Base-by-base conservation (phyloP, 345 rosid species). In the Corymbia maculata region DNA sequence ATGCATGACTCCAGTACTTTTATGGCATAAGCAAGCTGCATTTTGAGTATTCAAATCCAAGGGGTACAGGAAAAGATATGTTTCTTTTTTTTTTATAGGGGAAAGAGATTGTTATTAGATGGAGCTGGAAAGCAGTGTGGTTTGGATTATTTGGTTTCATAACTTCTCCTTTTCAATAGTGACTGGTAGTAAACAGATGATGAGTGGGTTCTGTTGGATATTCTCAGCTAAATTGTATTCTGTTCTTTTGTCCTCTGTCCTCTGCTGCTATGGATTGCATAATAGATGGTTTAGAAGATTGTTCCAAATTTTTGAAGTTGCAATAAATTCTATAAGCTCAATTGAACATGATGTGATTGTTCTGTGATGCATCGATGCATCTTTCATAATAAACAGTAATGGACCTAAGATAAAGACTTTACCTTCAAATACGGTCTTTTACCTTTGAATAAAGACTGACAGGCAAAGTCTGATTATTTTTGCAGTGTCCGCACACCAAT, bases 401-500 rank as follows among this genome's bases (percentile, higher is more conserved):
- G 2, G 45, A 45, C 80, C 80, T 70, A 32, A 70, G 80, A 70
- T 32, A 70, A 70, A 32, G 45, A 70, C 22, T 16, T 70, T 70
- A 32, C 45, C 45, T 68, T 42, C 22, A 7, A 75, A 75, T 75
- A 36, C 6, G 3, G 79, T 32, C 79, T 75, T 36, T 75, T 36
- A 75, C 49, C 82, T 75, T 75, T 8, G 12, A 42, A 75, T 44
- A 42, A 75, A 75, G 84, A 19, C 82, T 75, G 19, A 75, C 49
- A 19, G 49, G 49, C 42, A 42, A 75, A 42, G 24, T 75, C 49
- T 75, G 84, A 75, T 42, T 75, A 75, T 75, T 8, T 51, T 88
- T 92, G 96, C 97, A 98, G 99, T 91, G 99, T 98, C 75, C 95
- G 98, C 89, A 98, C 99, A 10, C 98, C 99, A 87, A 93, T 98